Conservation (phyloP, 257 asterid species). For the Nicotiana tabacum region DNA sequence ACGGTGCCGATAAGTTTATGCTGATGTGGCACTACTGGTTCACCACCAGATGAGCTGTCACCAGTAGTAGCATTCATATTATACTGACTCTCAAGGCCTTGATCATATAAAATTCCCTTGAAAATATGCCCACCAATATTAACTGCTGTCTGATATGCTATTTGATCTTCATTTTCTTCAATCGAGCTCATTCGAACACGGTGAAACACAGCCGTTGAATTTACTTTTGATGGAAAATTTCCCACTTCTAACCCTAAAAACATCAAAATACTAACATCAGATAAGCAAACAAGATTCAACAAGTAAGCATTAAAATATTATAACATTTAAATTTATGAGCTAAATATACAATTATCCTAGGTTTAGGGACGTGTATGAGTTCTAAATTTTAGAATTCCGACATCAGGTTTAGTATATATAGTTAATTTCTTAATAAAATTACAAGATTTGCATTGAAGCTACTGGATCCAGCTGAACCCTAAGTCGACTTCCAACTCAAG, state of each 20-base stretch:
- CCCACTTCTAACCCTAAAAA: constrained; percentile 77
- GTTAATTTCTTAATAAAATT: too few relatives aligned
- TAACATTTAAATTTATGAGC: background rate
- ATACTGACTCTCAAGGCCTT: constrained; percentile 67
- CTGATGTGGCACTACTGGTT: constrained; percentile 16
- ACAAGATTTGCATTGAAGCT: too few relatives aligned
- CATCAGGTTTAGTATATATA: too few relatives aligned
- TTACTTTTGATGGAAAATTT: constrained; percentile 73
- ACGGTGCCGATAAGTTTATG: constrained; percentile 44
- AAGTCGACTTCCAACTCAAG: too few relatives aligned
- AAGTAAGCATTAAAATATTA: background rate
- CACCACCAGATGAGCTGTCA: constrained; percentile 74
- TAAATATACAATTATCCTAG: background rate
- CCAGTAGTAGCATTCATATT: constrained; percentile 31
- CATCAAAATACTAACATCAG: background rate
- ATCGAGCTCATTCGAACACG: constrained; percentile 77
- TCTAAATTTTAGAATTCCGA: too few relatives aligned
- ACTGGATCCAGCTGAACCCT: too few relatives aligned
- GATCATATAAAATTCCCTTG: constrained; percentile 89
- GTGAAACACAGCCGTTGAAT: constrained; percentile 67
- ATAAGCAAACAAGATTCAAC: background rate
- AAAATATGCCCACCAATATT: constrained; percentile 86
- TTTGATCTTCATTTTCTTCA: constrained; percentile 63
- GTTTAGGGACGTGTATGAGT: background rate
- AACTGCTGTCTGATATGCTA: constrained; percentile 85